phyloP scores from a whole-genome alignment of 169 alveolate genomes.

The Plasmodium relictum region DNA sequence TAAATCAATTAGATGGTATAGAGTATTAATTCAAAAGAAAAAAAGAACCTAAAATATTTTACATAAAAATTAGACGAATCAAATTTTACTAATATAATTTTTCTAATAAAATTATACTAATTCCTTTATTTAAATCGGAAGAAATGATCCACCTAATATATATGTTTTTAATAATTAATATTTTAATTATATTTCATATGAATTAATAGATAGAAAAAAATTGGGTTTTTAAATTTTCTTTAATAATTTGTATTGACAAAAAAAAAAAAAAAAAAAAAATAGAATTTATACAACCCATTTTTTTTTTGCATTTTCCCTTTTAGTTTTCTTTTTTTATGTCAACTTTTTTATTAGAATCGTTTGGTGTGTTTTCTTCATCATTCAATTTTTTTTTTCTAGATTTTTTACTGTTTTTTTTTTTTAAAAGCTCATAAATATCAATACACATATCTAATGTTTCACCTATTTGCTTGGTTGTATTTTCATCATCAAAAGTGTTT shows the following conservation, averaged over 20 bases:
- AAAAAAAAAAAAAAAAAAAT: neutral
- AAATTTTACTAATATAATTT: too few relatives aligned
- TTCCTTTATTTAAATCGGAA: too few relatives aligned
- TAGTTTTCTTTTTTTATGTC: slow-evolving; percentile 18
- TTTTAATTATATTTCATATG: neutral
- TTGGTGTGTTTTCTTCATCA: slow-evolving; percentile 13
- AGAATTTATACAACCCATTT: neutral
- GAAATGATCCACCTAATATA: too few relatives aligned
- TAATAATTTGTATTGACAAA: too few relatives aligned
- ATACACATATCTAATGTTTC: slow-evolving; percentile 69
- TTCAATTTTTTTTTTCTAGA: slow-evolving; percentile 19
- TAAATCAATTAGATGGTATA: too few relatives aligned
- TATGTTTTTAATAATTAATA: too few relatives aligned
- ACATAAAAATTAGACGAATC: too few relatives aligned
- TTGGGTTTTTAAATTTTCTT: too few relatives aligned
- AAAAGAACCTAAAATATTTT: neutral
- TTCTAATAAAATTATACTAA: too few relatives aligned
- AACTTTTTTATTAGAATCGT: slow-evolving; percentile 38
- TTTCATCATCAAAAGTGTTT: slow-evolving; percentile 68
- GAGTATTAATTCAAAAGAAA: too few relatives aligned
- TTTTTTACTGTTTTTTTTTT: slow-evolving; percentile 20
- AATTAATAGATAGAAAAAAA: neutral
- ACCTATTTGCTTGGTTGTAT: slow-evolving; percentile 68
- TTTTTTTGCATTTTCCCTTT: slow-evolving; percentile 7
- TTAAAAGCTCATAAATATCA: slow-evolving; percentile 32